Evolutionary conservation across 116 monocot genomes (phyloP).

Genomic region (Dioscorea cayenensis): DNA sequence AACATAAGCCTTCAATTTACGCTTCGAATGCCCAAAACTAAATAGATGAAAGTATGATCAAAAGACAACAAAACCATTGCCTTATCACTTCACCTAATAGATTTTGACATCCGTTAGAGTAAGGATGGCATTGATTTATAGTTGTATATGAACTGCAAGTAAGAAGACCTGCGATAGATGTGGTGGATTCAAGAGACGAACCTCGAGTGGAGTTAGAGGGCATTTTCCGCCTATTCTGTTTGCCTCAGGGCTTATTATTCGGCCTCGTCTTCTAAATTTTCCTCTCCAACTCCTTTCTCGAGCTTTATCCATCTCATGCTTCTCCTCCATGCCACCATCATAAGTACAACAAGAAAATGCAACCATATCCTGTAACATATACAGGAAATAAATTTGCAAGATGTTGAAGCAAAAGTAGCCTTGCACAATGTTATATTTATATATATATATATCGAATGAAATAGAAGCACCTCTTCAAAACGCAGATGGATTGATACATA

Average conservation of each 20-base stretch:
- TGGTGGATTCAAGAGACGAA: slow-evolving; percentile 7
- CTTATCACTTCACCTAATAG: too few species aligned
- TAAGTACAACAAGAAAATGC: slow-evolving; percentile 95
- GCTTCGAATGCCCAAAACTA: too few species aligned
- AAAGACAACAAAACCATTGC: too few species aligned
- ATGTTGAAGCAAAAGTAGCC: background rate
- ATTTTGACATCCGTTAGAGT: too few species aligned
- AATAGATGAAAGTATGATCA: too few species aligned
- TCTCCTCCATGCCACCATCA: slow-evolving; percentile 81
- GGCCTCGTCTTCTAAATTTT: slow-evolving; percentile 72
- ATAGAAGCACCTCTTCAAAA: slow-evolving; percentile 78
- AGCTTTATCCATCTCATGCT: slow-evolving; percentile 84
- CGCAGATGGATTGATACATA: slow-evolving; percentile 96
- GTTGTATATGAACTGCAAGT: background rate
- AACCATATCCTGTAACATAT: slow-evolving; percentile 82
- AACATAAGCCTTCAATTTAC: too few species aligned
- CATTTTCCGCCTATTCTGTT: slow-evolving; percentile 85
- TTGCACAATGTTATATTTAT: too few species aligned
- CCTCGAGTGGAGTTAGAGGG: slow-evolving; percentile 92
- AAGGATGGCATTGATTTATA: too few species aligned
- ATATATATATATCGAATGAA: background rate
- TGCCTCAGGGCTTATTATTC: slow-evolving; percentile 54
- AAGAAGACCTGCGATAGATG: background rate
- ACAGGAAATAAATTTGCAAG: background rate
- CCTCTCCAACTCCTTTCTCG: slow-evolving; percentile 97